Evolutionary conservation across 306 rosid species (phyloP).

Genomic region (Cyamopsis tetragonoloba): DNA sequence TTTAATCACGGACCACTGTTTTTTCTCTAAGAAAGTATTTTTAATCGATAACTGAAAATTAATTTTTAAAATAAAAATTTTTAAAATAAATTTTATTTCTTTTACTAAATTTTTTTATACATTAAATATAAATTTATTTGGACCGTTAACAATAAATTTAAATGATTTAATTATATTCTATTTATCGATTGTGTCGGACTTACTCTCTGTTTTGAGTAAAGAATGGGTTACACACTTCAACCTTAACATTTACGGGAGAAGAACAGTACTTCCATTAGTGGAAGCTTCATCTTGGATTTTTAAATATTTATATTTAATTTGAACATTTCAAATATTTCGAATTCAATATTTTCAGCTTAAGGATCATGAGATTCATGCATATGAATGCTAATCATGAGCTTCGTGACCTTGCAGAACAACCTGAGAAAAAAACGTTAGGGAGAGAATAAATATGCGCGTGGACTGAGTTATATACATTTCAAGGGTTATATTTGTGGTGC

Average conservation of each 20-base stretch:
- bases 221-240: not conserved
- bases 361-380: not conserved
- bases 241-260: not conserved
- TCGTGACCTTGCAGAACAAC: not conserved
- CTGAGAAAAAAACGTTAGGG: not conserved
- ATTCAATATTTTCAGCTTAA: constrained; percentile 35
- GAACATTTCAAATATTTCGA: constrained; percentile 1
- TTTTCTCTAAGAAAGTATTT: too few relatives aligned
- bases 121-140: too few relatives aligned
- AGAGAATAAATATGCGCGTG: not conserved
- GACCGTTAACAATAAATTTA: too few relatives aligned
- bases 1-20: constrained; percentile 34
- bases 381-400: constrained; percentile 1
- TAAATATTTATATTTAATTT: not conserved
- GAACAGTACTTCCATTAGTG: not conserved
- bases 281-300: constrained; percentile 11
- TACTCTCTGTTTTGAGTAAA: constrained; percentile 1
- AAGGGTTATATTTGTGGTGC: not conserved
- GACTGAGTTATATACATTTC: not conserved
- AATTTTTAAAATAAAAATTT: too few relatives aligned
- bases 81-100: too few relatives aligned
- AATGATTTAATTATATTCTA: too few relatives aligned
- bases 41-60: too few relatives aligned
- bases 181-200: too few relatives aligned
- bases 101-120: too few relatives aligned